Percentiles rank a stretch among this genome's conserved stretches.
phyloP scores from a whole-genome alignment of 1,284 basidiomycete species.

The Schizophyllum amplum region DNA sequence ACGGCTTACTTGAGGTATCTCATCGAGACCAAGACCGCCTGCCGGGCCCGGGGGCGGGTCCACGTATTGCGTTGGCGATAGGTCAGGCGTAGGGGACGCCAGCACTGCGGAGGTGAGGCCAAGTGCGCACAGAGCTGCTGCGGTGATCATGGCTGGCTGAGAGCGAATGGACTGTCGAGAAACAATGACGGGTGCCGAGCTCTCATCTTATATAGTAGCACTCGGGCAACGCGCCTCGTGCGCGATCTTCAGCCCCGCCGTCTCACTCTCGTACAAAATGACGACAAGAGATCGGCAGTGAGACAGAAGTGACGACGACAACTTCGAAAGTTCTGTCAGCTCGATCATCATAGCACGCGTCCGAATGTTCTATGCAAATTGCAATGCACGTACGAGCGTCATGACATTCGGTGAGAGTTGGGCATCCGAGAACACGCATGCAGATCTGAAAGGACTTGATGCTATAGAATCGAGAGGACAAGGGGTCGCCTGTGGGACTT shows the following conservation, averaged over 20 bases:
- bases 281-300: not conserved
- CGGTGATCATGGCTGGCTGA: not conserved
- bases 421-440: too few relatives aligned
- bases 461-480: too few relatives aligned
- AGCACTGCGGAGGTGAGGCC: not conserved
- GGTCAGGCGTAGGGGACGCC: not conserved
- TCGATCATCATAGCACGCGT: too few relatives aligned
- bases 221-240: too few relatives aligned
- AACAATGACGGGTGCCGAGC: not conserved
- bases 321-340: too few relatives aligned
- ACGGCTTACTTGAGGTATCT: not conserved
- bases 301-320: too few relatives aligned
- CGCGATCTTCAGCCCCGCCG: not conserved
- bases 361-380: too few relatives aligned
- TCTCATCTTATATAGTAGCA: not conserved
- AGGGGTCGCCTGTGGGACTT: too few relatives aligned
- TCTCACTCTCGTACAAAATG: not conserved
- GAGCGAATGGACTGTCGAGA: not conserved
- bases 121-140: not conserved
- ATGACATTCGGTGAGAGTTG: too few relatives aligned
- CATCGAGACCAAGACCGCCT: not conserved
- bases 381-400: too few relatives aligned
- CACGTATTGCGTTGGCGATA: not conserved
- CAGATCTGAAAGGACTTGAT: too few relatives aligned
- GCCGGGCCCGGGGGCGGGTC: not conserved